Conservation (phyloP, 805 yeast species). For the Pichia phayaonensis region DNA sequence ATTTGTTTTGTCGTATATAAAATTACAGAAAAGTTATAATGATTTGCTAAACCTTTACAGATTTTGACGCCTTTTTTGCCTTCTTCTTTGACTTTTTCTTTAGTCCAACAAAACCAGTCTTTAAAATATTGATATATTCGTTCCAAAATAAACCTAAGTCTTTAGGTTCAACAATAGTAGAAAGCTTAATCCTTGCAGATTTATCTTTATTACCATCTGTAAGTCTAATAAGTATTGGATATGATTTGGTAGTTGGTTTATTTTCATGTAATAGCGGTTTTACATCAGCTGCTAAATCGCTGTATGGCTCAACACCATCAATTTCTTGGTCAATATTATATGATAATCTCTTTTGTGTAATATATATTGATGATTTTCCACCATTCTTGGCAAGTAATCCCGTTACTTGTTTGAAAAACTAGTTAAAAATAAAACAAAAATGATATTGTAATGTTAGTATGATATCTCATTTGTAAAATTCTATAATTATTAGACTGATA, state of each 20-base stretch:
- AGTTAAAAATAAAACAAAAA: neutral
- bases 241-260: constrained; percentile 19
- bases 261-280: constrained; percentile 10
- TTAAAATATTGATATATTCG: constrained; percentile 61
- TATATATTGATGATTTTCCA: constrained; percentile 43
- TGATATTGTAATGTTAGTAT: constrained; percentile 1
- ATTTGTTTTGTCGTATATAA: neutral
- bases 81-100: constrained; percentile 71
- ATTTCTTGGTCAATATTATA: constrained; percentile 19
- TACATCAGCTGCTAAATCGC: constrained; percentile 14
- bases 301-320: constrained; percentile 6
- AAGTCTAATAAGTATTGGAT: constrained; percentile 62
- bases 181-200: constrained; percentile 46
- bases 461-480: neutral
- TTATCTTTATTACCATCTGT: constrained; percentile 49
- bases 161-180: constrained; percentile 62
- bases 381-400: constrained; percentile 14
- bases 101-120: constrained; percentile 66
- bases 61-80: constrained; percentile 31
- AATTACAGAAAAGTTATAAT: neutral
- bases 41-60: neutral
- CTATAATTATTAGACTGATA: too few relatives aligned
- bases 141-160: constrained; percentile 69
- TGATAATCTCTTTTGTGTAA: constrained; percentile 50
- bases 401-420: constrained; percentile 24